Conservation (phyloP, 2,329 filamentous ascomycete genomes). For the Monosporascus sp. region DNA sequence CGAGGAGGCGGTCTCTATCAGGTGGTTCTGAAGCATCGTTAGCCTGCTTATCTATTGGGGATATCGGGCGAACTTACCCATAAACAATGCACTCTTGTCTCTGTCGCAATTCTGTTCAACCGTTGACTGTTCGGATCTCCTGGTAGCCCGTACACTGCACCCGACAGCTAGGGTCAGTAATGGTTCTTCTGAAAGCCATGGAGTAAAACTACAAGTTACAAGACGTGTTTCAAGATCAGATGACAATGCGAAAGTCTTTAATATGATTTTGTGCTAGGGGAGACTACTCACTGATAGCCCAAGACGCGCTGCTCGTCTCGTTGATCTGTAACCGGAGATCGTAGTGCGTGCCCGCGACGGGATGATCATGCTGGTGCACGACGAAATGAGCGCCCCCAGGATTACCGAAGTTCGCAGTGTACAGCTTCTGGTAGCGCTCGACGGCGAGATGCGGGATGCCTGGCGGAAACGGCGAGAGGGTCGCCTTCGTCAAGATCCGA, state of each 20-base stretch:
- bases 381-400: constrained; percentile 53
- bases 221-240: too few species aligned
- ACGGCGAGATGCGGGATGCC: constrained; percentile 29
- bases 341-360: constrained; percentile 62
- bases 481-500: constrained; percentile 23
- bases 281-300: constrained; percentile 40
- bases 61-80: constrained; percentile 38
- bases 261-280: too few species aligned
- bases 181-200: too few species aligned
- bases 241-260: too few species aligned
- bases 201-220: too few species aligned
- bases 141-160: constrained; percentile 50
- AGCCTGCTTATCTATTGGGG: background rate
- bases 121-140: constrained; percentile 51
- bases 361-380: constrained; percentile 70
- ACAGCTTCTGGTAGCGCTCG: constrained; percentile 31
- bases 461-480: constrained; percentile 15
- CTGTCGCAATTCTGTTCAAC: constrained; percentile 55
- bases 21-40: constrained; percentile 44
- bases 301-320: constrained; percentile 59
- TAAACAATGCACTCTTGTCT: constrained; percentile 56
- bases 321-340: constrained; percentile 68
- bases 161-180: background rate
- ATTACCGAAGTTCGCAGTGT: constrained; percentile 26
- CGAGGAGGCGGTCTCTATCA: constrained; percentile 52